Evolutionary conservation across 148 eudicot genomes (phyloP).

Genomic region (Drosera capensis): DNA sequence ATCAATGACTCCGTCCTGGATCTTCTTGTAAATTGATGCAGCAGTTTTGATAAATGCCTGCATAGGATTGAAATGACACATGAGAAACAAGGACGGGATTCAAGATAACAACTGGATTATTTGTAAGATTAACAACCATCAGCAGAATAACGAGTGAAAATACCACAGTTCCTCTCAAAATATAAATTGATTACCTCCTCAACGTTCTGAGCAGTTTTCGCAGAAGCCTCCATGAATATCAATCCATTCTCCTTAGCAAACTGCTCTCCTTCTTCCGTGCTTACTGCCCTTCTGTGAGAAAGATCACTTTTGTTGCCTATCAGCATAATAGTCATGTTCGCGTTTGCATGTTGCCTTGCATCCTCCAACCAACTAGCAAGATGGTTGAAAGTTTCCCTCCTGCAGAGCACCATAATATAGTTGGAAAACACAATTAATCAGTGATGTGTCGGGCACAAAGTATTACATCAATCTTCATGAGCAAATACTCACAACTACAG

Average conservation of each 20-base stretch:
- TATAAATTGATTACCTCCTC: conserved; percentile 31
- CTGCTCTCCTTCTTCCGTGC: conserved; percentile 33
- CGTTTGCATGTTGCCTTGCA: conserved; percentile 34
- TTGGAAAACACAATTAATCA: no score
- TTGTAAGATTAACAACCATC: neutral
- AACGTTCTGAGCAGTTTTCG: conserved; percentile 35
- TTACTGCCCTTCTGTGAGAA: conserved; percentile 31
- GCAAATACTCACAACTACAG: no score
- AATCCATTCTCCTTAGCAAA: conserved; percentile 34
- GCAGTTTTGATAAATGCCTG: conserved; percentile 38
- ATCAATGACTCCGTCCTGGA: conserved; percentile 35
- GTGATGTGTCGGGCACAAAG: no score
- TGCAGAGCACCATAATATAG: no score
- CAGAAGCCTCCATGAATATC: conserved; percentile 34
- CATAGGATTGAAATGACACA: neutral
- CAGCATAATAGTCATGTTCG: conserved; percentile 36
- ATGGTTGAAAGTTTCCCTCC: conserved; percentile 38
- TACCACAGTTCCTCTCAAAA: no score
- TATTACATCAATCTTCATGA: no score
- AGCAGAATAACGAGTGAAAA: neutral
- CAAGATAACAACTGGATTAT: neutral
- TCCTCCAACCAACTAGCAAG: conserved; percentile 37
- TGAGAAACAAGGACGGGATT: neutral
- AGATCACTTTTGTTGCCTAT: conserved; percentile 34
- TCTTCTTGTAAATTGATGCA: conserved; percentile 27